Percentiles rank a stretch among this genome's conserved stretches.
phyloP scores from a whole-genome alignment of 2,329 filamentous ascomycete species.

The Microsporum canis region DNA sequence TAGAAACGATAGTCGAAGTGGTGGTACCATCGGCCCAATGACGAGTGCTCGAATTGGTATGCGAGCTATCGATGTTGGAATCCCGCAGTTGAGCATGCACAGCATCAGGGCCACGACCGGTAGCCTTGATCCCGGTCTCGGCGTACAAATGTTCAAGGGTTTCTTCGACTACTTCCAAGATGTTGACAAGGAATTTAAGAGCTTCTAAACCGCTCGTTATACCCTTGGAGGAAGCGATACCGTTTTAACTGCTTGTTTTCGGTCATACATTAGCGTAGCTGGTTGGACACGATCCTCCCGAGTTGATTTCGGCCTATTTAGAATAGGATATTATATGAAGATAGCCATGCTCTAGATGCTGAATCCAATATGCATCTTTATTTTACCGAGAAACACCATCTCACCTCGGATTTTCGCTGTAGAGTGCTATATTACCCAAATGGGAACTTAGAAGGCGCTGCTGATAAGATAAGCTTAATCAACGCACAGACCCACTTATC shows the following conservation, averaged over 20 bases:
- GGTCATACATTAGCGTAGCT: not conserved
- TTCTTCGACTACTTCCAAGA: conserved; percentile 79
- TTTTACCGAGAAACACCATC: not conserved
- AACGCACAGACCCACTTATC: conserved; percentile 10
- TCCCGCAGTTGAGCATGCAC: conserved; percentile 91
- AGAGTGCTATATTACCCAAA: not conserved
- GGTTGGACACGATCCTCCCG: not conserved
- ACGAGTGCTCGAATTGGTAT: conserved; percentile 71
- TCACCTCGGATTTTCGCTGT: not conserved
- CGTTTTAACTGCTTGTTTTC: not conserved
- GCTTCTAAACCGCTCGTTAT: conserved; percentile 18
- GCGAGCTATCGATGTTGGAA: conserved; percentile 71
- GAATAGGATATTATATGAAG: not conserved
- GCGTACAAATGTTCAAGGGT: conserved; percentile 76
- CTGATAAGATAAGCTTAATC: conserved; percentile 28
- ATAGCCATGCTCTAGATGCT: not conserved
- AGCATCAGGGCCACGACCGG: conserved; percentile 82
- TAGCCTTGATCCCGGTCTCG: conserved; percentile 71
- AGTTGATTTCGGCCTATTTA: not conserved
- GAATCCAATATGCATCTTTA: not conserved
- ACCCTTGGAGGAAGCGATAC: not conserved
- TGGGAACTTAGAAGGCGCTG: not conserved
- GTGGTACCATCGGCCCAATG: conserved; percentile 92
- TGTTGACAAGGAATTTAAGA: conserved; percentile 66
- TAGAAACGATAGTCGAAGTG: conserved; percentile 76